Base-by-base conservation (phyloP, 2,329 filamentous ascomycete genomes). In the Pseudocercospora eumusae region DNA sequence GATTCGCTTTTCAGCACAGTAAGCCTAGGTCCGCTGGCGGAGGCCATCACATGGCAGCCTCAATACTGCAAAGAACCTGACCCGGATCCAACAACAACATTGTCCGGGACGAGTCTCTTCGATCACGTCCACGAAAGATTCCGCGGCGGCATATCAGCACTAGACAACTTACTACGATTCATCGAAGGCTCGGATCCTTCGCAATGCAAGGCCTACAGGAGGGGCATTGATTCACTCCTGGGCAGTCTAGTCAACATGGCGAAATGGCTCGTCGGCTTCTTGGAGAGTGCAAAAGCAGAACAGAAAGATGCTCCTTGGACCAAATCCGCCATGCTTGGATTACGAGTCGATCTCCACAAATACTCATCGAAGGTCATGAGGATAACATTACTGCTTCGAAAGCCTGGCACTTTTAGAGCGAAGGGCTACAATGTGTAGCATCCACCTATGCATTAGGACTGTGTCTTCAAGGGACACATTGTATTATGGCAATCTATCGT, bases 341-440 rank as follows among this genome's bases (percentile, higher is more conserved):
- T 66, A 21, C 42, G 66, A 28, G 55, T 64, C 10, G 66, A 68
- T 47, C 27, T 68, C 21, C 66, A 66, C 54, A 55, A 61, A 47
- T 68, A 66, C 50, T 66, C 62, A 4, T 65, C 59, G 59, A 62
- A 60, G 25, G 64, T 68, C 10, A 63, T 61, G 62, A 60, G 60
- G 59, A 62, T 68, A n/a, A 53, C 60, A 18, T 56, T 54, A 31
- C 25, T 62, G n/a, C 18, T 64, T 54, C 28, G 52, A 23, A 54
- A 40, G 18, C 28, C 44, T 10, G 28, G 52, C n/a, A 28, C 31
- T 1, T 36, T 40, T 18, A 18, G 20, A 54, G 52, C 52, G 21
- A 40, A 40, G 28, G 52, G 28, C 5, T 33, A 54, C 28, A 54
- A 33, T 40, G 27, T 54, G 10, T 54, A 54, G 15, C 13, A 4